phyloP scores from a whole-genome alignment of 2,329 filamentous ascomycete genomes.

The Hypoxylon sp. region DNA sequence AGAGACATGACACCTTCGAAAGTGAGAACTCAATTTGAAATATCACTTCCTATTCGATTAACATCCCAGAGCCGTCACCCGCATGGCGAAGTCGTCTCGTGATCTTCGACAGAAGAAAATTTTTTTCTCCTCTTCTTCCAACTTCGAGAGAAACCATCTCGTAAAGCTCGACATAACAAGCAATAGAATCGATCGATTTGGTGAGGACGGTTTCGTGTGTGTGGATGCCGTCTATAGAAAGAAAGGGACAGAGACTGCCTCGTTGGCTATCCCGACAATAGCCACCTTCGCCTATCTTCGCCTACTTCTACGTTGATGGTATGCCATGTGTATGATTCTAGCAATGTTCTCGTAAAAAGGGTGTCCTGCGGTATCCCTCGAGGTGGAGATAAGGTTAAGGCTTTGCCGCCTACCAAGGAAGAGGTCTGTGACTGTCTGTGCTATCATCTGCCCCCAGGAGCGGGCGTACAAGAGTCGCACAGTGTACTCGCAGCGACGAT shows the following conservation, averaged over 20 bases:
- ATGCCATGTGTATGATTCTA: conserved; percentile 7
- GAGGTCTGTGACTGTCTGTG: conserved; percentile 2
- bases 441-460: conserved; percentile 6
- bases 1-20: conserved; percentile 23
- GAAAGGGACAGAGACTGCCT: conserved; percentile 39
- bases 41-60: conserved; percentile 23
- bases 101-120: conserved; percentile 19
- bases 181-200: conserved; percentile 9
- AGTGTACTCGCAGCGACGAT: conserved; percentile 16
- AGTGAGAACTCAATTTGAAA: conserved; percentile 31
- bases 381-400: conserved; percentile 9
- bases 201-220: conserved; percentile 4
- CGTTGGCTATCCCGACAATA: conserved; percentile 41
- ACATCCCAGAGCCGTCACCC: conserved; percentile 20
- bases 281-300: conserved; percentile 26
- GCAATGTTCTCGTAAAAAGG: conserved; percentile 3
- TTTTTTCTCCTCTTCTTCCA: conserved; percentile 4
- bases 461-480: conserved; percentile 14
- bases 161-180: conserved; percentile 6
- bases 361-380: background rate
- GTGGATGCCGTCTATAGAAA: conserved; percentile 26
- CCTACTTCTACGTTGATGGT: too few species aligned
- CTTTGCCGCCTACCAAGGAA: conserved; percentile 2
- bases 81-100: conserved; percentile 27
- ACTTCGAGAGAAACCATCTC: conserved; percentile 13